A percentile compares a stretch with the other conserved stretches of the same genome.
phyloP scores from a whole-genome alignment of 2,329 filamentous ascomycete species.

The Aspergillus texensis region DNA sequence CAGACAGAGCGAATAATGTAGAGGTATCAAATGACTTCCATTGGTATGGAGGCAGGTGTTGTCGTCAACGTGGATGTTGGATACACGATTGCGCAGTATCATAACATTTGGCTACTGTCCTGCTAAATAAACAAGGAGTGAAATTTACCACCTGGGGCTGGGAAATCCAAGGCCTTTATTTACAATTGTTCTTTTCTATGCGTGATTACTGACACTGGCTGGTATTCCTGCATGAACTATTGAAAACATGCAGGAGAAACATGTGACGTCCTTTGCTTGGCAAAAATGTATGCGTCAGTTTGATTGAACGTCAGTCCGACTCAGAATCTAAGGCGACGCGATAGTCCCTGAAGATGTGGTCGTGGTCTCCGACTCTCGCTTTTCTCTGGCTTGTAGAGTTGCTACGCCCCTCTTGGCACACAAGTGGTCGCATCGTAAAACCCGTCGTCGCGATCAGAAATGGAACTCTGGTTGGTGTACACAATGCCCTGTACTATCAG shows the following conservation, averaged over 20 bases:
- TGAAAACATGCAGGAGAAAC: background rate
- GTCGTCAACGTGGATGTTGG: no score
- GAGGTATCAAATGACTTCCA: no score
- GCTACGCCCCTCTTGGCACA: background rate
- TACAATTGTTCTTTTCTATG: no score
- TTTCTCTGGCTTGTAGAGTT: background rate
- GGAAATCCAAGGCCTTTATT: no score
- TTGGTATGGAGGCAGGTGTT: no score
- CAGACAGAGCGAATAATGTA: no score
- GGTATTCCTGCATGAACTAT: background rate
- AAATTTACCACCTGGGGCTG: no score
- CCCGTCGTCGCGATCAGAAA: constrained; percentile 7
- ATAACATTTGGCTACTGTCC: no score
- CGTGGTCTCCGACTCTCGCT: background rate
- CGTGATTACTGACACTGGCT: background rate
- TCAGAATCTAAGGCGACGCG: background rate
- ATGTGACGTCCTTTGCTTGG: background rate
- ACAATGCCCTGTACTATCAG: constrained; percentile 15
- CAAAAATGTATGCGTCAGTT: background rate
- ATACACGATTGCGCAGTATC: no score
- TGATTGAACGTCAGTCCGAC: background rate
- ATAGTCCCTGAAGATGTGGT: background rate
- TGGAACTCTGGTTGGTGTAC: constrained; percentile 16
- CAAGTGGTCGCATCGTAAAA: background rate
- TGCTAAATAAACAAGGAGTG: no score